Base-by-base conservation (phyloP, 1,284 basidiomycete species). In the Irpex sp. region DNA sequence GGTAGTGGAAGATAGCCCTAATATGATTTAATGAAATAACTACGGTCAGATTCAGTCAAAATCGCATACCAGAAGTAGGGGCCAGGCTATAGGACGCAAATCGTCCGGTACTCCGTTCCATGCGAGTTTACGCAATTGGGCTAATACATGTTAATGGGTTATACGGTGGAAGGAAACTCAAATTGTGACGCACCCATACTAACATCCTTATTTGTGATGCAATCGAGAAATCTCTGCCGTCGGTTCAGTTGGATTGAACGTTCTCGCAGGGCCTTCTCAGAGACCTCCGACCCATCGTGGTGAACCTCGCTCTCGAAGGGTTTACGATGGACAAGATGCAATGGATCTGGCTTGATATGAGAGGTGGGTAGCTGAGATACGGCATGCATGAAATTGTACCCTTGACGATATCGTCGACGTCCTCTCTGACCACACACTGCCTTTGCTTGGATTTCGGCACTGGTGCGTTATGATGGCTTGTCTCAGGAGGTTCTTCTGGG, bases 71-170 rank as follows among this genome's bases (percentile, higher is more conserved):
- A 99, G 85, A 38, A 99, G 82, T 62, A 98, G 81, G 72, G 95
- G 95, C 97, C 97, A 99, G 11, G 92, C 93, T 70, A 97, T 85
- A 0, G 96, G 94, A 49, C 97, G 85, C 21, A 99, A 81, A 70
- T 96, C 93, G 57, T 78, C 75, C 1, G 97, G 97, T 17, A 98
- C 91, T 15, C 97, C 97, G 58, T 91, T 91, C 97, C 97, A 99
- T n/a, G 96, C 91, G 37, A 98, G 83, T 69, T 93, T 92, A 55
- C 95, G 84, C 64, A 99, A 81, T 74, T 93, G 90, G 19, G 86
- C 92, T 93, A 69, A 62, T 51, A 37, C 19, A 31, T 17, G 15
- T 38, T 47, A 48, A 57, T 17, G 62, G 52, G 40, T 59, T 26
- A n/a, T 40, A 54, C 47, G 38, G 57, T 8, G 61, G 26, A 61